A percentile compares a stretch with the other conserved stretches of the same genome.
These are phyloP conservation scores for Omphalea diandra DNA, from an alignment of 441 rosid genomes.

Conservation along the genomic window DNA sequence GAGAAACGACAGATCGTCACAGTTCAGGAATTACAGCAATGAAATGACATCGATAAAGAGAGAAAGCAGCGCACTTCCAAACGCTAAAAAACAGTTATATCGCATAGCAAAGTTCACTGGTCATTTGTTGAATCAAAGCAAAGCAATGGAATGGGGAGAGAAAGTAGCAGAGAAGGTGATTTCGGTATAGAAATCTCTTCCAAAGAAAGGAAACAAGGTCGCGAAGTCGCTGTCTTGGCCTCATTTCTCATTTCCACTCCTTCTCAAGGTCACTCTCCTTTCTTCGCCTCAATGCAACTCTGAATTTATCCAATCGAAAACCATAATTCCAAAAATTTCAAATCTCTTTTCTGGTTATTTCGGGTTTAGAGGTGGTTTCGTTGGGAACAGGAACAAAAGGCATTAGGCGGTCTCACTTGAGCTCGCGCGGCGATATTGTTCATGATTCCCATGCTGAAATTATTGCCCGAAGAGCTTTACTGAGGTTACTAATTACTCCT, in stretches of 20 bases:
- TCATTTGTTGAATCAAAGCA: not conserved
- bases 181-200: slow-evolving; percentile 53
- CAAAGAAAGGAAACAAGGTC: slow-evolving; percentile 93
- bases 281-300: not conserved
- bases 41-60: too few relatives aligned
- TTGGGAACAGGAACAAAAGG: slow-evolving; percentile 93
- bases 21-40: too few relatives aligned
- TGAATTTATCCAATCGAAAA: not conserved
- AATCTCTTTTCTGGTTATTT: not conserved
- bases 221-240: slow-evolving; percentile 79
- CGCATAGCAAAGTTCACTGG: too few relatives aligned
- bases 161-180: slow-evolving; percentile 58
- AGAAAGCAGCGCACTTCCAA: too few relatives aligned
- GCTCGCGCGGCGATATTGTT: slow-evolving; percentile 71
- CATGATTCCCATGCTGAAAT: slow-evolving; percentile 95
- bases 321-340: not conserved
- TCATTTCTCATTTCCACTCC: slow-evolving; percentile 84
- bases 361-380: slow-evolving; percentile 66
- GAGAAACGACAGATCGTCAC: too few relatives aligned
- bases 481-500: slow-evolving; percentile 46
- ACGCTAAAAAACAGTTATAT: too few relatives aligned
- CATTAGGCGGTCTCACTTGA: slow-evolving; percentile 56
- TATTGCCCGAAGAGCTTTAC: slow-evolving; percentile 71
- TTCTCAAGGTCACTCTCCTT: slow-evolving; percentile 46
- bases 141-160: slow-evolving; percentile 49